A percentile compares a stretch with the other conserved stretches of the same genome.
These are phyloP conservation scores for Candida ipomoeae DNA, from an alignment of 805 yeast species.

Conservation along the genomic window DNA sequence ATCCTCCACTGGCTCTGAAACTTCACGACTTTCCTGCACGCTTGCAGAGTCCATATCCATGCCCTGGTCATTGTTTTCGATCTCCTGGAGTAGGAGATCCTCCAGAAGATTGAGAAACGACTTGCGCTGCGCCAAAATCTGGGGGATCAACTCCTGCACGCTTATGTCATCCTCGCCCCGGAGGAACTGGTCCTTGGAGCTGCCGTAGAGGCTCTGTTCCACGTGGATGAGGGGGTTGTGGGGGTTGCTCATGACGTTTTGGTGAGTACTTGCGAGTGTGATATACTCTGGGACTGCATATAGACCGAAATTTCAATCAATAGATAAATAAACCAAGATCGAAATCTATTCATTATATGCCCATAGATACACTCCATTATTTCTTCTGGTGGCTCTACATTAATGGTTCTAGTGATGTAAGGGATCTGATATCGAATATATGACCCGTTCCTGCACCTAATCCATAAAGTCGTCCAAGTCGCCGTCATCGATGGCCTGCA, in stretches of 20 bases:
- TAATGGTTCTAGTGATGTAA: no score
- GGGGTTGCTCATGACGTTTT: constrained; percentile 7
- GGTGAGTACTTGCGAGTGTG: neutral
- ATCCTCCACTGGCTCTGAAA: constrained; percentile 8
- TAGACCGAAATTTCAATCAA: neutral
- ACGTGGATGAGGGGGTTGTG: constrained; percentile 19
- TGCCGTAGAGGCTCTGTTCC: constrained; percentile 28
- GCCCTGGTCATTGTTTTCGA: constrained; percentile 19
- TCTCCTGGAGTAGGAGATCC: constrained; percentile 46
- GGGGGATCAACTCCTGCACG: constrained; percentile 53
- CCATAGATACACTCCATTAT: no score
- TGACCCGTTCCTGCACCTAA: constrained; percentile 13
- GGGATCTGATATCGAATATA: no score
- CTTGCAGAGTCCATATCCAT: constrained; percentile 3
- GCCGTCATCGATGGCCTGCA: constrained; percentile 51
- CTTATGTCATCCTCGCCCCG: constrained; percentile 43
- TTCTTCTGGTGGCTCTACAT: no score
- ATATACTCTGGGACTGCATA: neutral
- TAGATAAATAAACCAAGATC: no score
- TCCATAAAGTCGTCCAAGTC: constrained; percentile 50
- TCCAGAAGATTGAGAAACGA: constrained; percentile 59
- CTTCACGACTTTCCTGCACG: neutral
- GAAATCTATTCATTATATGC: no score
- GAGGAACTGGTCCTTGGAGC: constrained; percentile 34
- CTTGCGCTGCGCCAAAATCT: constrained; percentile 55